Evolutionary conservation across 2,329 filamentous ascomycete species (phyloP).

Genomic region (Fusarium compactum): DNA sequence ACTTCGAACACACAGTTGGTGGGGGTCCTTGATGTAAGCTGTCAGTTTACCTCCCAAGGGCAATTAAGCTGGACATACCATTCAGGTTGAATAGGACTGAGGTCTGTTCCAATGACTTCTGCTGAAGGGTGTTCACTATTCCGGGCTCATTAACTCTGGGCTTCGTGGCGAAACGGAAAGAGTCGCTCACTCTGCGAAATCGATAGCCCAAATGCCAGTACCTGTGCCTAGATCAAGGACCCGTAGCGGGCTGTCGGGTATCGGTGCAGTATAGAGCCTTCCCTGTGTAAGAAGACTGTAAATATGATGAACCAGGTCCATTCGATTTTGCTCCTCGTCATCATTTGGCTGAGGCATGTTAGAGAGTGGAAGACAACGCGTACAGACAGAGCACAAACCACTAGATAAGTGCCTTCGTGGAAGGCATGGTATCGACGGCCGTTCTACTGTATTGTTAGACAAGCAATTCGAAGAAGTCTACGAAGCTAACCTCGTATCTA

Average conservation of each 20-base stretch:
- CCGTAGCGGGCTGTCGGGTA: constrained; percentile 8
- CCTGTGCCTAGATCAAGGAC: constrained; percentile 34
- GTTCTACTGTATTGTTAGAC: constrained; percentile 6
- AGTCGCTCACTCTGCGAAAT: constrained; percentile 31
- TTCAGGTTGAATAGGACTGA: constrained; percentile 36
- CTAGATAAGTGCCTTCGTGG: constrained; percentile 30
- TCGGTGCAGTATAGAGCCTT: constrained; percentile 25
- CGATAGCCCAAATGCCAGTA: constrained; percentile 37
- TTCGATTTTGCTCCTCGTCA: constrained; percentile 30
- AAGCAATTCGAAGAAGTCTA: fast-evolving
- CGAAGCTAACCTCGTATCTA: constrained; percentile 25
- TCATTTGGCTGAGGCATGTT: constrained; percentile 19
- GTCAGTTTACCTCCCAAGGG: fast-evolving
- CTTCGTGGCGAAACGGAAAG: fast-evolving
- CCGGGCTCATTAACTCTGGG: neutral
- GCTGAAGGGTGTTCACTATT: constrained; percentile 29
- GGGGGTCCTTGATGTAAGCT: neutral
- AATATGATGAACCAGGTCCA: constrained; percentile 36
- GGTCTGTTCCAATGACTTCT: constrained; percentile 36
- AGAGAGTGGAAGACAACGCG: neutral
- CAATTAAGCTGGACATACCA: neutral
- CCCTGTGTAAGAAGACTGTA: constrained; percentile 25
- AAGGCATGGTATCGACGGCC: constrained; percentile 38
- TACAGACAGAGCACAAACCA: neutral
- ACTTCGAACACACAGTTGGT: constrained; percentile 33